Conservation (phyloP, 1,139 yeast species). For the Candida pseudoviswanathii region DNA sequence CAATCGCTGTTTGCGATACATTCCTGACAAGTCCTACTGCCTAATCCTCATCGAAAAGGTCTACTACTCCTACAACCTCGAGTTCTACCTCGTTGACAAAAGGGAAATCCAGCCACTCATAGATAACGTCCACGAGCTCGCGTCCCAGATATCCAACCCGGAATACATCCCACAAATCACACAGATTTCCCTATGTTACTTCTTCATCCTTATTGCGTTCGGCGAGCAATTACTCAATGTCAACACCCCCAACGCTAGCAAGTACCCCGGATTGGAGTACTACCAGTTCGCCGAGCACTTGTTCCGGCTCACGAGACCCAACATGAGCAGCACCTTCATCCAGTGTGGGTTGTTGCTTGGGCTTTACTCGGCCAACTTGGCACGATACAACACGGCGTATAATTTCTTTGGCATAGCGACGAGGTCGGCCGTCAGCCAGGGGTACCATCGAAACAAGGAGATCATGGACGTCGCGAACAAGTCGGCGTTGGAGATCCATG, state of each 20-base stretch:
- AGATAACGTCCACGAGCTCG: conserved; percentile 30
- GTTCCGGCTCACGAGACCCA: conserved; percentile 43
- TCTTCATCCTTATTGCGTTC: conserved; percentile 37
- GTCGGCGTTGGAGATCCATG: conserved; percentile 3
- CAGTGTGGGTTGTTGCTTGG: conserved; percentile 51
- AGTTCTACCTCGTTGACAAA: conserved; percentile 36
- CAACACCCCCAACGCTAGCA: conserved; percentile 7
- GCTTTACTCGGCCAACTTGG: conserved; percentile 49
- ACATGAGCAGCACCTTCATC: conserved; percentile 39
- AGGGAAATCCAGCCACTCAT: conserved; percentile 10
- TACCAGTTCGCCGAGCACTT: conserved; percentile 43
- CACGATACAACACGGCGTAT: conserved; percentile 51
- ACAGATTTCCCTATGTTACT: conserved; percentile 26
- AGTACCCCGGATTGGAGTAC: conserved; percentile 38
- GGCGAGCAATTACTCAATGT: conserved; percentile 36
- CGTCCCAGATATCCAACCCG: conserved; percentile 22
- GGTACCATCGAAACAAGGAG: conserved; percentile 43
- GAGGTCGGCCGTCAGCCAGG: conserved; percentile 46
- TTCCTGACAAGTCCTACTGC: conserved; percentile 34
- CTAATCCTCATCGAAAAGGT: conserved; percentile 31
- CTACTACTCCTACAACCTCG: conserved; percentile 37
- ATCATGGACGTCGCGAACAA: conserved; percentile 10
- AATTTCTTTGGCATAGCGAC: conserved; percentile 53
- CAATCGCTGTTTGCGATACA: conserved; percentile 8
- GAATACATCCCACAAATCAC: conserved; percentile 4